Percentiles rank a stretch among this genome's conserved stretches.
phyloP scores from a whole-genome alignment of 139 green algal species.

The Raphidocelis subcapitata region DNA sequence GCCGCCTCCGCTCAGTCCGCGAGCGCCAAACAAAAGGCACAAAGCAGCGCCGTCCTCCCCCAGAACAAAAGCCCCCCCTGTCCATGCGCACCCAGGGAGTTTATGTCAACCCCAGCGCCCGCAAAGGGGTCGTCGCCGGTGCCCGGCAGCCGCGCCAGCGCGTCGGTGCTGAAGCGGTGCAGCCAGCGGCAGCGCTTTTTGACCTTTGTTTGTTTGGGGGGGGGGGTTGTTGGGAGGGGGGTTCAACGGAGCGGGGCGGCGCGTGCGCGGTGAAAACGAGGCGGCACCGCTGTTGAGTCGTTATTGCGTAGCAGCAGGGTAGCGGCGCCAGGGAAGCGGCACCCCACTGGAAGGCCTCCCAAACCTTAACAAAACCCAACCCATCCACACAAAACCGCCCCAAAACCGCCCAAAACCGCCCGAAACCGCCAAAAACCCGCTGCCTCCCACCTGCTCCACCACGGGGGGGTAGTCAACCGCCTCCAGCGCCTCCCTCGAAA shows the following conservation, averaged over 20 bases:
- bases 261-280: no score
- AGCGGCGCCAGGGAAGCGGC: no score
- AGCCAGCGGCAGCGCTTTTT: slow-evolving; percentile 73
- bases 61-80: background rate
- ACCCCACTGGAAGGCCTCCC: no score
- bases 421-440: no score
- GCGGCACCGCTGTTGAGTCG: no score
- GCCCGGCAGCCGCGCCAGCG: slow-evolving; percentile 50
- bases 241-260: no score
- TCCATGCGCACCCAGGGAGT: slow-evolving; percentile 52
- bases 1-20: no score
- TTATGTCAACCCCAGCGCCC: slow-evolving; percentile 63
- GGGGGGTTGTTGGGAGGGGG: no score
- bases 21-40: background rate
- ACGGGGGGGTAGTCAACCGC: slow-evolving; percentile 76
- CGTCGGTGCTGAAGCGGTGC: slow-evolving; percentile 49
- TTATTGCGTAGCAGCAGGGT: no score
- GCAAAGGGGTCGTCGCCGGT: slow-evolving; percentile 56
- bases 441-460: slow-evolving; percentile 52
- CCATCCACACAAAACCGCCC: no score
- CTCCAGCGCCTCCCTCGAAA: slow-evolving; percentile 40
- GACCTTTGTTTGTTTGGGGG: slow-evolving; percentile 49
- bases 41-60: background rate
- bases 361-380: no score
- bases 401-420: no score